Evolutionary conservation across 176 grass and related monocot species (phyloP).

Genomic region (Zea mays): Zm-B73-REFERENCE-NAM-5.0 NC_050100.1:133748501-133749000

Average conservation of each 20-base stretch:
- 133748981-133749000: constrained; percentile 72
- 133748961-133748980: constrained; percentile 80
- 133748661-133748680: constrained; percentile 22
- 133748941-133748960: constrained; percentile 89
- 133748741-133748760: constrained; percentile 63
- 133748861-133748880: constrained; percentile 88
- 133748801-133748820: neutral
- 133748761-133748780: constrained; percentile 35
- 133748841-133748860: constrained; percentile 78
- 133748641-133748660: constrained; percentile 50
- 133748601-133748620: constrained; percentile 76
- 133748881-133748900: constrained; percentile 74
- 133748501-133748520: no score
- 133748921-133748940: constrained; percentile 68
- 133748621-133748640: constrained; percentile 60
- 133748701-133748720: constrained; percentile 48
- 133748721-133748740: constrained; percentile 65
- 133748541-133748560: no score
- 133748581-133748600: neutral
- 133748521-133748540: no score
- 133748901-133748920: constrained; percentile 60
- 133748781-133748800: constrained; percentile 32
- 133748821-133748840: constrained; percentile 35
- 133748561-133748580: no score
- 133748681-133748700: neutral